phyloP scores from a whole-genome alignment of 139 green algal genomes.

The Ettlia oleoabundans region DNA sequence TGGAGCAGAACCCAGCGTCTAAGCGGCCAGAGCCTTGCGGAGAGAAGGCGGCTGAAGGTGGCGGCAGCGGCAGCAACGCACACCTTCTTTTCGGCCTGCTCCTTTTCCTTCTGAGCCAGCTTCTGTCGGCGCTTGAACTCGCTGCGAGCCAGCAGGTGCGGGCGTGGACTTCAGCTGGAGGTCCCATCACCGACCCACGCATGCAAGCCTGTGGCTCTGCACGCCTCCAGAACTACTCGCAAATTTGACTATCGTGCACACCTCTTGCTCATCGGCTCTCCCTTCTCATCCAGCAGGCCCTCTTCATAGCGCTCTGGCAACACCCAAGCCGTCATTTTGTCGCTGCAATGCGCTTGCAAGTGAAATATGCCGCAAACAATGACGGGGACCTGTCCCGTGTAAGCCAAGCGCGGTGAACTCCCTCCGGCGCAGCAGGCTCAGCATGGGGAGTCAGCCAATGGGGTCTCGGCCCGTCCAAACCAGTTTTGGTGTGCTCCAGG shows the following conservation, averaged over 20 bases:
- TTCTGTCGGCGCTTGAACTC: conserved; percentile 94
- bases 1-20: too few relatives aligned
- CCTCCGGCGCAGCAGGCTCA: not conserved
- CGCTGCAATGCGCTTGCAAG: not conserved
- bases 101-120: conserved; percentile 72
- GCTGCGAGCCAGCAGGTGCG: conserved; percentile 51
- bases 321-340: conserved; percentile 5
- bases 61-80: not conserved
- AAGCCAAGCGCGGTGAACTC: too few relatives aligned
- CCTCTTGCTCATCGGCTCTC: conserved; percentile 90
- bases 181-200: not conserved
- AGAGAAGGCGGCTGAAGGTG: not conserved
- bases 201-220: not conserved
- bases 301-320: conserved; percentile 66
- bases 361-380: too few relatives aligned
- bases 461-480: too few relatives aligned
- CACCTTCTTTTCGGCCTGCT: conserved; percentile 88
- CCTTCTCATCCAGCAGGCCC: conserved; percentile 86
- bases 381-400: too few relatives aligned
- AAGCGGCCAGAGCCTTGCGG: not conserved
- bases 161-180: not conserved
- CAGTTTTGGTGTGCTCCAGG: too few relatives aligned
- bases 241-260: conserved; percentile 20
- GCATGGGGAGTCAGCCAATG: too few relatives aligned
- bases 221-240: not conserved